Evolutionary conservation across 352 stramenopile genomes (phyloP).

Genomic region (Albugo laibachii): DNA sequence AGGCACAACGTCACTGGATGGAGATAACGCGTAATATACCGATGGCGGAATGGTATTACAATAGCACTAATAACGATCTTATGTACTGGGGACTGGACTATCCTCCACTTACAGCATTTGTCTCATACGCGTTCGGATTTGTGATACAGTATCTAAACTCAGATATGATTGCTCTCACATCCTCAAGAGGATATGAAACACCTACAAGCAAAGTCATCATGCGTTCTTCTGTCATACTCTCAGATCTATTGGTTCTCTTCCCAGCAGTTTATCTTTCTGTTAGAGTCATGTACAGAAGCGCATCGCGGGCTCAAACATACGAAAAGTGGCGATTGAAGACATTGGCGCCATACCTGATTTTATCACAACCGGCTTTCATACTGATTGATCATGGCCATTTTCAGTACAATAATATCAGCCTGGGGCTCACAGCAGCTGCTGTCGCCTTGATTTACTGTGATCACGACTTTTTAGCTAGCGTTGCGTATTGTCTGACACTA

Average conservation of each 20-base stretch:
- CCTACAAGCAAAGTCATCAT: conserved; percentile 78
- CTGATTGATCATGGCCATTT: conserved; percentile 99
- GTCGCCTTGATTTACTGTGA: conserved; percentile 47
- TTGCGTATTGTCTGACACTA: conserved; percentile 84
- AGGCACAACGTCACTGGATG: conserved; percentile 99
- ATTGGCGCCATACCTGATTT: conserved; percentile 37
- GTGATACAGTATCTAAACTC: conserved; percentile 65
- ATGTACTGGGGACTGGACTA: conserved; percentile 98
- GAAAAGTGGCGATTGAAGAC: conserved; percentile 7
- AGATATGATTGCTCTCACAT: conserved; percentile 59
- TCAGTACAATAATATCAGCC: conserved; percentile 96
- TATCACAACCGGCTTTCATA: conserved; percentile 79
- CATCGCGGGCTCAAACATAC: background rate
- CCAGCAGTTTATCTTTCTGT: conserved; percentile 27
- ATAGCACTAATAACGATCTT: conserved; percentile 79
- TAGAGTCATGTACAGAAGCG: conserved; percentile 16
- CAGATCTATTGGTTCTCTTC: conserved; percentile 86
- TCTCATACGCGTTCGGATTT: conserved; percentile 64
- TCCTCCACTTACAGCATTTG: conserved; percentile 88
- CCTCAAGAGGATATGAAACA: conserved; percentile 74
- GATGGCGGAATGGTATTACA: conserved; percentile 90
- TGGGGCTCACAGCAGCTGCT: conserved; percentile 77
- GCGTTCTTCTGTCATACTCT: conserved; percentile 83
- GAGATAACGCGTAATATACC: conserved; percentile 90
- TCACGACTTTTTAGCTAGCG: conserved; percentile 62